phyloP scores from a whole-genome alignment of 208 protist species.

The Leishmania amazonensis region DNA sequence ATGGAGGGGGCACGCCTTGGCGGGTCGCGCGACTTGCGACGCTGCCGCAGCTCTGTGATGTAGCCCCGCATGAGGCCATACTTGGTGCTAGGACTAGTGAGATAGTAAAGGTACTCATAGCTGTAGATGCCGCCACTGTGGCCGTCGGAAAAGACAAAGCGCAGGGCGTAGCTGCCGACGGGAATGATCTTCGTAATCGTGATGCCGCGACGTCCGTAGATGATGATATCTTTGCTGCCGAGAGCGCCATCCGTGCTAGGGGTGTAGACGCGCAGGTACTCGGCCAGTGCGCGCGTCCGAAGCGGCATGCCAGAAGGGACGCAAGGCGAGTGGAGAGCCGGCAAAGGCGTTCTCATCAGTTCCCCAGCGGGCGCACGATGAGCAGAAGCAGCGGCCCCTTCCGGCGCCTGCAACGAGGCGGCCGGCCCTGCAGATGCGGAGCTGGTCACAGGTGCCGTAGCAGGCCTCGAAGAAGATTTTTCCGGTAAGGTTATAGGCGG shows the following conservation, averaged over 20 bases:
- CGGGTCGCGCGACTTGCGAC: slow-evolving; percentile 69
- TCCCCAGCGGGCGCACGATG: neutral
- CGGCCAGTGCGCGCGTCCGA: slow-evolving; percentile 65
- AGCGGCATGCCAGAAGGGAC: neutral
- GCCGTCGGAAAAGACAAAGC: slow-evolving; percentile 84
- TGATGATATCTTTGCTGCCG: slow-evolving; percentile 40
- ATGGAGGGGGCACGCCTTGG: slow-evolving; percentile 56
- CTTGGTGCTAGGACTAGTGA: slow-evolving; percentile 49
- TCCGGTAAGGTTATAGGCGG: neutral
- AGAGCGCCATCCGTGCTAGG: slow-evolving; percentile 82
- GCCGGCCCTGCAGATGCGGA: neutral
- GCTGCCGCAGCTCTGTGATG: slow-evolving; percentile 46
- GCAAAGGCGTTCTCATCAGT: neutral
- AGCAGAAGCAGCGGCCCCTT: neutral
- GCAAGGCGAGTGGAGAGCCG: neutral
- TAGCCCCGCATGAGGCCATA: slow-evolving; percentile 85
- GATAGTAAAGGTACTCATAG: slow-evolving; percentile 83
- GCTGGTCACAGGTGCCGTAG: neutral
- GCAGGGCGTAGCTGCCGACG: slow-evolving; percentile 86
- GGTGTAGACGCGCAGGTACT: slow-evolving; percentile 86
- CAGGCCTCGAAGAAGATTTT: neutral
- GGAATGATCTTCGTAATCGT: slow-evolving; percentile 76
- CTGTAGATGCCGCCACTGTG: slow-evolving; percentile 86
- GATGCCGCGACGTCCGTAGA: slow-evolving; percentile 84
- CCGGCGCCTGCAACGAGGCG: neutral